These are phyloP conservation scores for Calophaca sinica DNA, from an alignment of 306 rosid species.

Conservation along the genomic window DNA sequence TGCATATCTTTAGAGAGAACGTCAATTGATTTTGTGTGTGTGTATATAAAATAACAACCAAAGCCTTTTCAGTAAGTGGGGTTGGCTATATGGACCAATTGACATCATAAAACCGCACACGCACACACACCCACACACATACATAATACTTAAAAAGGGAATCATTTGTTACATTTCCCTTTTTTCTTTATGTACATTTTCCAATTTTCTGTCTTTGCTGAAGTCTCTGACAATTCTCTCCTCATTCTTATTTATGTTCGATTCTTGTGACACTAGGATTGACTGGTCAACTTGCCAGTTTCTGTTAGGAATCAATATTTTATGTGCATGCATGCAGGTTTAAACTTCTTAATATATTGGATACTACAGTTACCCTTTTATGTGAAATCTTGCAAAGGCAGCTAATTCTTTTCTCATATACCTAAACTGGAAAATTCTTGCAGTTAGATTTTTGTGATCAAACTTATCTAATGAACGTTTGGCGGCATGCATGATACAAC, in stretches of 20 bases:
- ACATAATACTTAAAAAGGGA: background rate
- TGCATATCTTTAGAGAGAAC: constrained; percentile 27
- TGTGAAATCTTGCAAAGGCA: constrained; percentile 8
- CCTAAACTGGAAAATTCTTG: constrained; percentile 9
- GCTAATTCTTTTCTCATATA: constrained; percentile 16
- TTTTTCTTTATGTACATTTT: constrained; percentile 27
- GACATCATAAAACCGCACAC: no score
- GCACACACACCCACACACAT: no score
- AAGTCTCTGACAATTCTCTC: constrained; percentile 30
- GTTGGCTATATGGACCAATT: no score
- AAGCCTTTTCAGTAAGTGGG: no score
- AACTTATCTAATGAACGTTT: constrained; percentile 34
- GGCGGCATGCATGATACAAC: constrained; percentile 25
- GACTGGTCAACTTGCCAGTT: constrained; percentile 24
- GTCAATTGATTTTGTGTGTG: background rate
- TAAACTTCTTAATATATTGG: constrained; percentile 37
- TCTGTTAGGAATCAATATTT: constrained; percentile 40
- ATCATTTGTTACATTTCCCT: constrained; percentile 13
- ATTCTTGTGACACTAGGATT: constrained; percentile 13
- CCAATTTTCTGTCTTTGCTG: constrained; percentile 26
- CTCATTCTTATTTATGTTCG: constrained; percentile 32
- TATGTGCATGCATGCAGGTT: constrained; percentile 17
- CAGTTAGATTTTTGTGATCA: constrained; percentile 28
- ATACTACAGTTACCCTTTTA: constrained; percentile 21
- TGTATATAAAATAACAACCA: background rate